phyloP scores from a whole-genome alignment of 208 protist species.

The Phytomonas serpens region DNA sequence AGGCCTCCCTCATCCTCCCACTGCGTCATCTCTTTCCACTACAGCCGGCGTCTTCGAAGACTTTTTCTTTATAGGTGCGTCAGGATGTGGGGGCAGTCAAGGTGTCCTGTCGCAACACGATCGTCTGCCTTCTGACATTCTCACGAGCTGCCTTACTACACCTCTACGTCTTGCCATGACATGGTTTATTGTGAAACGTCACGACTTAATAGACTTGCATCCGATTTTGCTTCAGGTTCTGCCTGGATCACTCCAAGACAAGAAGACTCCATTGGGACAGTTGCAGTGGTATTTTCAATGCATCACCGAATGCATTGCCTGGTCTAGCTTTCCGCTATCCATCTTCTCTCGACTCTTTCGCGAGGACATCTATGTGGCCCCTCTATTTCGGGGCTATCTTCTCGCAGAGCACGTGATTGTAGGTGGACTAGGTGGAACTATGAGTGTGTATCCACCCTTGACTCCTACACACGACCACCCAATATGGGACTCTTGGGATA shows the following conservation, averaged over 20 bases:
- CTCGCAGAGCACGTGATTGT: slow-evolving; percentile 96
- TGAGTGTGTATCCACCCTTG: slow-evolving; percentile 91
- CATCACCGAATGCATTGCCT: slow-evolving; percentile 98
- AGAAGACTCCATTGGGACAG: slow-evolving; percentile 94
- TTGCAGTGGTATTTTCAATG: slow-evolving; percentile 99
- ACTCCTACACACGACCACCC: slow-evolving; percentile 84
- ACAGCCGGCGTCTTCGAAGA: slow-evolving; percentile 28
- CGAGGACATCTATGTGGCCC: slow-evolving; percentile 95
- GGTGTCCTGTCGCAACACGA: slow-evolving; percentile 36
- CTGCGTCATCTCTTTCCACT: background rate
- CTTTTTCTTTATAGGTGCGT: slow-evolving; percentile 85
- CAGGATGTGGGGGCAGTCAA: slow-evolving; percentile 21
- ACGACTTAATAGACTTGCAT: slow-evolving; percentile 48
- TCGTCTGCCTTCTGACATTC: slow-evolving; percentile 91
- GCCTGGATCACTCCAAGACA: slow-evolving; percentile 68
- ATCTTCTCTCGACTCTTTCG: slow-evolving; percentile 82
- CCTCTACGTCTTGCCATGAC: slow-evolving; percentile 94
- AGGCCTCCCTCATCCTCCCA: background rate
- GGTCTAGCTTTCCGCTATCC: slow-evolving; percentile 86
- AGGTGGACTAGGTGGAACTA: slow-evolving; percentile 80
- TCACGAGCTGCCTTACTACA: slow-evolving; percentile 98
- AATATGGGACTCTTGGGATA: slow-evolving; percentile 89
- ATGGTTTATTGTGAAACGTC: slow-evolving; percentile 84
- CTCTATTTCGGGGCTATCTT: slow-evolving; percentile 96
- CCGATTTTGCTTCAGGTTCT: slow-evolving; percentile 69